Evolutionary conservation across 768 basidiomycete species (phyloP).

Genomic region (Coprinopsis sp.): DNA sequence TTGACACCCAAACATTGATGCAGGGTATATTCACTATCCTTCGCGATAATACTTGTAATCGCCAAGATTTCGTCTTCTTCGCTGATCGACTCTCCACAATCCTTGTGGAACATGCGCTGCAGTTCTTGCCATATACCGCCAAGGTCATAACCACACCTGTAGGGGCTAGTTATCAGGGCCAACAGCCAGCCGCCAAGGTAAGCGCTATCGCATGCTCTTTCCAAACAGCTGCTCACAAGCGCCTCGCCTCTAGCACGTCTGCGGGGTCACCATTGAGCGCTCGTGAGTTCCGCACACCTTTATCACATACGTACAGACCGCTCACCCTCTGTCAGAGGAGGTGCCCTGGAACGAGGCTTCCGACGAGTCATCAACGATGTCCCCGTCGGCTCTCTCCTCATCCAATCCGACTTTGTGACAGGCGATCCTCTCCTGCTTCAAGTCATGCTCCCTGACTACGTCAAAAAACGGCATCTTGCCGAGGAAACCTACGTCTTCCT

Average conservation of each 20-base stretch:
- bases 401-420: conserved; percentile 79
- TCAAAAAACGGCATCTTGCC: conserved; percentile 65
- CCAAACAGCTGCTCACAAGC: not conserved
- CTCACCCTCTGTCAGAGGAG: conserved; percentile 51
- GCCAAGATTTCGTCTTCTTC: conserved; percentile 92
- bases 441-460: conserved; percentile 66
- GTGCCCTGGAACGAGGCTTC: conserved; percentile 89
- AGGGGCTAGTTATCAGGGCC: conserved; percentile 51
- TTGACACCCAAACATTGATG: not conserved
- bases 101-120: conserved; percentile 80
- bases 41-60: conserved; percentile 61
- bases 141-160: conserved; percentile 67
- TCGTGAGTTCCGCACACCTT: conserved; percentile 49
- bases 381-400: conserved; percentile 81
- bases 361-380: conserved; percentile 82
- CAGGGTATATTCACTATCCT: conserved; percentile 90
- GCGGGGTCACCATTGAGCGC: conserved; percentile 85
- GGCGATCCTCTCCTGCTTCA: conserved; percentile 89
- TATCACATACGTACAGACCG: not conserved
- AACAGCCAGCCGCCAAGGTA: conserved; percentile 59
- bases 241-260: conserved; percentile 49
- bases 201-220: conserved; percentile 4
- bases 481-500: conserved; percentile 77
- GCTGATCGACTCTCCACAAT: conserved; percentile 82
- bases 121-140: conserved; percentile 67